Evolutionary conservation across 2,329 filamentous ascomycete genomes (phyloP).

Genomic region (Dendryphion nanum): DNA sequence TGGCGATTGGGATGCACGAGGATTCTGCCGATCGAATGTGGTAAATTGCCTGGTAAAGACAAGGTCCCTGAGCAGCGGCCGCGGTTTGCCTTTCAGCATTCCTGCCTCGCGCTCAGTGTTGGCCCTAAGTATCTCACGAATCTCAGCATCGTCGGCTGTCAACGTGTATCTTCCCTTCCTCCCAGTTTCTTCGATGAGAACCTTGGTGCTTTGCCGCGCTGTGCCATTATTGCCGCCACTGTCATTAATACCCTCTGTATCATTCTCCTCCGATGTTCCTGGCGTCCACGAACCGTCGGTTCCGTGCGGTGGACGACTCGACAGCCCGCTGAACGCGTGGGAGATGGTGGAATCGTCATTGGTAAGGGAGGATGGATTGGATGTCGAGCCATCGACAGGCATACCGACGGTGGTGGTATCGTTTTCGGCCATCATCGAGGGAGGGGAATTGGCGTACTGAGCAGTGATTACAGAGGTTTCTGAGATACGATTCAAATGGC

Average conservation of each 20-base stretch:
- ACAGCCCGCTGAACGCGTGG: conserved; percentile 29
- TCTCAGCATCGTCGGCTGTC: conserved; percentile 50
- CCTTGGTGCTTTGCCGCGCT: conserved; percentile 42
- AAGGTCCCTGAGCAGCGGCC: conserved; percentile 52
- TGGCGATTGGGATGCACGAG: conserved; percentile 61
- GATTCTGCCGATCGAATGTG: conserved; percentile 72
- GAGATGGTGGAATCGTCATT: conserved; percentile 21
- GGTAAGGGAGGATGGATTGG: conserved; percentile 13
- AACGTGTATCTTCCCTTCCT: conserved; percentile 49
- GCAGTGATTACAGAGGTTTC: no score
- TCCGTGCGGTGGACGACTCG: conserved; percentile 12
- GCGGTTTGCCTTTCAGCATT: conserved; percentile 31
- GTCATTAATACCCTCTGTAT: conserved; percentile 25
- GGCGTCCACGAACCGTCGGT: conserved; percentile 29
- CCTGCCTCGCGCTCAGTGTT: conserved; percentile 44
- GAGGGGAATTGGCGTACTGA: no score
- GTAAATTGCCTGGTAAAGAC: conserved; percentile 73
- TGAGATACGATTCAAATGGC: no score
- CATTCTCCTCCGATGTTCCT: conserved; percentile 30
- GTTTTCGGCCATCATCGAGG: no score
- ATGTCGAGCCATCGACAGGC: conserved; percentile 2
- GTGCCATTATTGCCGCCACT: conserved; percentile 13
- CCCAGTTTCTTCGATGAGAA: conserved; percentile 47
- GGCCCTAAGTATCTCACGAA: conserved; percentile 46
- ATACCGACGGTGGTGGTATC: no score